phyloP scores from a whole-genome alignment of 2,329 filamentous ascomycete genomes.

The Fragosphaeria purpurea region DNA sequence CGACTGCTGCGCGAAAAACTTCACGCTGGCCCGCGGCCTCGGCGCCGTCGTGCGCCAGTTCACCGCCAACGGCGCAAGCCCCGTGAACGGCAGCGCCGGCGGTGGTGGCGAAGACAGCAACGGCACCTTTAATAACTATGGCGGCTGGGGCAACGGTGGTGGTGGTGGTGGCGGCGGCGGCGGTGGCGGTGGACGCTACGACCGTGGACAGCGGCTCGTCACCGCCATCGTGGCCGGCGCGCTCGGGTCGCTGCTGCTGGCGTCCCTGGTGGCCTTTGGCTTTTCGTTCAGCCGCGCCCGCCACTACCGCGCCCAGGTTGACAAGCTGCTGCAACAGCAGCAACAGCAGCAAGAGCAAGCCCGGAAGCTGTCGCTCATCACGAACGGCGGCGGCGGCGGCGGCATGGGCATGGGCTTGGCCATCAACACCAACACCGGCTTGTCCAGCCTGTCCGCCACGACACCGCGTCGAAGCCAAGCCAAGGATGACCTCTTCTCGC shows the following conservation, averaged over 20 bases:
- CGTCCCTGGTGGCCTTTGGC: slow-evolving; percentile 9
- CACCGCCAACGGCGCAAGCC: not conserved
- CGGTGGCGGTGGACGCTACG: not conserved
- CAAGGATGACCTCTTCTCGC: slow-evolving; percentile 4
- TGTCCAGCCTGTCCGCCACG: not conserved
- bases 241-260: slow-evolving; percentile 10
- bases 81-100: not conserved
- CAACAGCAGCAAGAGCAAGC: not conserved
- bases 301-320: slow-evolving; percentile 9
- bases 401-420: not conserved
- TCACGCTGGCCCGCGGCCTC: slow-evolving; percentile 12
- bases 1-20: slow-evolving; percentile 13
- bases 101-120: not conserved
- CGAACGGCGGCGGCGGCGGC: not conserved
- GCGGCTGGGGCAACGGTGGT: not conserved
- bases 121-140: not conserved
- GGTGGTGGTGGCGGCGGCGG: not conserved
- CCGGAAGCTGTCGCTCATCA: not conserved
- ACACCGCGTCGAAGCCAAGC: not conserved
- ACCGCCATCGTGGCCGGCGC: slow-evolving; percentile 10
- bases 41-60: slow-evolving; percentile 12
- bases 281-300: slow-evolving; percentile 11
- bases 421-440: too few relatives aligned
- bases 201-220: slow-evolving; percentile 2
- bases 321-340: slow-evolving; percentile 6